These are phyloP conservation scores for Diaporthe nobilis DNA, from an alignment of 2,329 filamentous ascomycete genomes.

Conservation along the genomic window DNA sequence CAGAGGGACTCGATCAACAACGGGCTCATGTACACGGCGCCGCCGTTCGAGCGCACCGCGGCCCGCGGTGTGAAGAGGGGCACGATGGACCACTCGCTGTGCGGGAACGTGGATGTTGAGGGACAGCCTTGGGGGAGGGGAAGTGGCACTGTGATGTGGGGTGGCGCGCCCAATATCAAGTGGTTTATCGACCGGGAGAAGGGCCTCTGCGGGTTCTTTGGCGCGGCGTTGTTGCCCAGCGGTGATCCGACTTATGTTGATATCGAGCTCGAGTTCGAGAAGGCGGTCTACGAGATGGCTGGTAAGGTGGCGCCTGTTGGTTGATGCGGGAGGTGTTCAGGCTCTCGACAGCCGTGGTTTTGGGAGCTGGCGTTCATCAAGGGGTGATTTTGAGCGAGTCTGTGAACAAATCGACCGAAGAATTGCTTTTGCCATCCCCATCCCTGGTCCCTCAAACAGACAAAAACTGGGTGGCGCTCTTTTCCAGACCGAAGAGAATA, in stretches of 20 bases:
- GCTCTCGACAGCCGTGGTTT: not conserved
- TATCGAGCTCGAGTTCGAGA: constrained; percentile 36
- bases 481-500: not conserved
- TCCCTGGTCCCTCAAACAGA: not conserved
- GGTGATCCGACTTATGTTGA: constrained; percentile 37
- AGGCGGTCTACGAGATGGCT: constrained; percentile 34
- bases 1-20: constrained; percentile 48
- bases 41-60: constrained; percentile 50
- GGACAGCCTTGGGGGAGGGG: constrained; percentile 60
- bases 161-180: constrained; percentile 59
- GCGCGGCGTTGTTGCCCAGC: constrained; percentile 34
- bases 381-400: not conserved
- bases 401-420: not conserved
- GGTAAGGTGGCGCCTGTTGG: not conserved
- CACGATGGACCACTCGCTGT: constrained; percentile 57
- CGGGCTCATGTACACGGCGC: constrained; percentile 50
- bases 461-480: not conserved
- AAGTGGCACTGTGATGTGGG: constrained; percentile 59
- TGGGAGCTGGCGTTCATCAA: not conserved
- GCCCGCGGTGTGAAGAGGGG: constrained; percentile 37
- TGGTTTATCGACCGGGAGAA: constrained; percentile 67
- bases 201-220: constrained; percentile 56
- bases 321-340: not conserved
- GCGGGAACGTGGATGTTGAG: constrained; percentile 57
- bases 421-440: no score